Conservation (phyloP, 495 filamentous ascomycete genomes). For the Trichoderma reesei region DNA sequence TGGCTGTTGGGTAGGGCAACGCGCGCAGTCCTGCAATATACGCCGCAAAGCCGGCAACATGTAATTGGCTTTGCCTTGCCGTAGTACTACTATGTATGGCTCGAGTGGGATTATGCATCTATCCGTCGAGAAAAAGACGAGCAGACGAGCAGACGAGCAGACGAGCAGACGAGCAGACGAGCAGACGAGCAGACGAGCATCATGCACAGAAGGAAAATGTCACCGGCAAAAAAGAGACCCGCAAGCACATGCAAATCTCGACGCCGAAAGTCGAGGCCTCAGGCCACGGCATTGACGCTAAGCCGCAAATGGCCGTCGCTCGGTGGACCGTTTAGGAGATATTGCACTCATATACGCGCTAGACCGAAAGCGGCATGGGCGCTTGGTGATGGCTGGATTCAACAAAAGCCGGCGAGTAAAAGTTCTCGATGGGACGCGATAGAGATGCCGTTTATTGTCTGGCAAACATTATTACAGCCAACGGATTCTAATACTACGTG, state of each 20-base stretch:
- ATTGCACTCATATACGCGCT: constrained; percentile 1
- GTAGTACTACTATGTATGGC: no score
- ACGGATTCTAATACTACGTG: neutral
- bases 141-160: no score
- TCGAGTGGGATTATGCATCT: no score
- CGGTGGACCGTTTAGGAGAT: constrained; percentile 2
- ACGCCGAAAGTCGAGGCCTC: no score
- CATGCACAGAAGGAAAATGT: neutral
- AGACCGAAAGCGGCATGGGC: neutral
- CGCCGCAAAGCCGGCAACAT: no score
- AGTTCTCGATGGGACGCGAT: no score
- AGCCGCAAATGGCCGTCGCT: neutral
- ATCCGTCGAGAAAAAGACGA: no score
- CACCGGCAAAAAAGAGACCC: neutral
- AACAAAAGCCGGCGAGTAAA: neutral
- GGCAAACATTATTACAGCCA: no score
- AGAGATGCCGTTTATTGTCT: no score
- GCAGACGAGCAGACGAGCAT: neutral
- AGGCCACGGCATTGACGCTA: neutral
- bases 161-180: neutral
- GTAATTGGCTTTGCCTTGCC: no score
- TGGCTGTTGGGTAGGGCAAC: no score
- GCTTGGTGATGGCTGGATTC: neutral
- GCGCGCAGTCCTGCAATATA: no score
- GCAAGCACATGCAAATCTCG: constrained; percentile 1